Evolutionary conservation across 106 monocot genomes (phyloP), one percentile per base, ranked within the genome.

Genomic region (Chionographis japonica): DNA sequence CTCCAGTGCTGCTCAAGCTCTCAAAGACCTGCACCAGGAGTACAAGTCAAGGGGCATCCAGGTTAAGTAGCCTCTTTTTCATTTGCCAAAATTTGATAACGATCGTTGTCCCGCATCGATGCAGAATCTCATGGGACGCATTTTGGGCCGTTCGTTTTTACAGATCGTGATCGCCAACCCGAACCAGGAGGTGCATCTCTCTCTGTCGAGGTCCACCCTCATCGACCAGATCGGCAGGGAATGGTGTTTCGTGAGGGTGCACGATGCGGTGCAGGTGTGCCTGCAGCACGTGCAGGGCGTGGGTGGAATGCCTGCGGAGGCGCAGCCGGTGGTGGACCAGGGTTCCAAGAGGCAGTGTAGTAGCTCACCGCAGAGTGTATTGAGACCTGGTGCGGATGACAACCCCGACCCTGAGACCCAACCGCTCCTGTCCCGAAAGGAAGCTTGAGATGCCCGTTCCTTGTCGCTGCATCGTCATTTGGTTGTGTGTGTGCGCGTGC

Each of bases 161-260:
- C 83, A 99, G 98, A 88, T 99, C 71, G 85, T 79, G 7, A 82
- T 99, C 68, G 93, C 98, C 1, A 99, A 93, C 79, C 98, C 93
- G 2, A 99, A 90, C 74, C 67, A 72, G 37, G 85, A 90, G 49
- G 98, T 99, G 17, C 98, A 93, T 57, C 43, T 88, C 3, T 73
- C 90, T 46, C 78, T 99, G 18, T 78, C 81, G 1, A 85, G 71
- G 60, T 75, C 98, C 1, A 90, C 87, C 11, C 77, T 99, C 2
- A 64, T 90, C 8, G 93, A 93, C 46, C 62, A 90, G 46, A 59
- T 99, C 16, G 98, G 98, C 37, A 85, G 71, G 64, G 83, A 93
- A 42, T 99, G 93, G 93, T 99, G 78, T 65, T 99, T 93, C 42
- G 98, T 99, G 63, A 77, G 98, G 50, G 87, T 90, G 65, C 98